phyloP scores from a whole-genome alignment of 371 early-diverging fungal species.

The Syncephalastrum sp. region DNA sequence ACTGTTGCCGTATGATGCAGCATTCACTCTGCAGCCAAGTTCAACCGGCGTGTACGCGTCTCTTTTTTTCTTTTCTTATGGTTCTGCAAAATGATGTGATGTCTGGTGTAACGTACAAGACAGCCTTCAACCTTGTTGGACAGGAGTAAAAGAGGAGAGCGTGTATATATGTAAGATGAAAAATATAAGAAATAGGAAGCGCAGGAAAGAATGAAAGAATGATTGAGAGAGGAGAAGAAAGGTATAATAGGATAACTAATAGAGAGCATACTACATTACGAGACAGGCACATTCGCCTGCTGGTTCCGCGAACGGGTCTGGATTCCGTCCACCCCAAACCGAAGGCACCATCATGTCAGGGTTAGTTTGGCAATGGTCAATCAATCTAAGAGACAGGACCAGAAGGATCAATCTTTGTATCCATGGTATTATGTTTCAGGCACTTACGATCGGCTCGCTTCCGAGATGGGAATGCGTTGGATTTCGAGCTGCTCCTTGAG shows the following conservation, averaged over 20 bases:
- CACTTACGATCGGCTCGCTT: constrained; percentile 51
- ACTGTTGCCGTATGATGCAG: no score
- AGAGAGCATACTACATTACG: constrained; percentile 24
- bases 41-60: no score
- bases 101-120: no score
- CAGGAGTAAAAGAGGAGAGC: no score
- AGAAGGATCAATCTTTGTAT: no score
- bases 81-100: no score
- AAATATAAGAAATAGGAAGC: constrained; percentile 2
- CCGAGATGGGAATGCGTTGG: constrained; percentile 45
- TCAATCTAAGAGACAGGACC: constrained; percentile 19
- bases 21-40: no score
- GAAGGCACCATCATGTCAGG: constrained; percentile 47
- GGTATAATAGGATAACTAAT: not conserved
- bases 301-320: constrained; percentile 47
- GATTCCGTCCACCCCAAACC: constrained; percentile 40
- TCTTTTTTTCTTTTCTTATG: no score
- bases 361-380: constrained; percentile 48
- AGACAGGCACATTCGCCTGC: constrained; percentile 41
- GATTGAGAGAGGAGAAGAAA: not conserved
- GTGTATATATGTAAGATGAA: not conserved
- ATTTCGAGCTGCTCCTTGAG: constrained; percentile 49
- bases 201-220: not conserved
- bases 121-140: no score
- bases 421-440: not conserved